A percentile compares a stretch with the other conserved stretches of the same genome.
Conservation (phyloP, 225 moss, liverwort and hornwort species). For the Pseudoscleropodium purum region DNA sequence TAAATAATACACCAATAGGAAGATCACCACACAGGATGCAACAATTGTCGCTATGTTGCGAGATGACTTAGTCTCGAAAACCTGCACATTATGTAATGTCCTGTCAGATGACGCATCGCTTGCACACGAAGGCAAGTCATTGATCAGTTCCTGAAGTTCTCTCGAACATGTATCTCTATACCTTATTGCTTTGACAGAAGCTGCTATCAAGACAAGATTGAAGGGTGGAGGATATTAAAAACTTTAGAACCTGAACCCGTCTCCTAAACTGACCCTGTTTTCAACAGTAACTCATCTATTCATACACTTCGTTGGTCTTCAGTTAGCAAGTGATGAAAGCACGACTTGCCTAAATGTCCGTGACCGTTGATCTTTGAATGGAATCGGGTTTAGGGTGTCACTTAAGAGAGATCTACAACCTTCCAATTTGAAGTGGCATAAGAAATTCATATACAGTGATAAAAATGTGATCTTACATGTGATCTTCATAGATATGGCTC, state of each 20-base stretch:
- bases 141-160: background rate
- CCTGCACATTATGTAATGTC: slow-evolving; percentile 34
- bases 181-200: background rate
- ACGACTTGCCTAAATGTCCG: background rate
- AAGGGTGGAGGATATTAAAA: background rate
- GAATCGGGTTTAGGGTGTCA: background rate
- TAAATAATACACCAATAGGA: slow-evolving; percentile 37
- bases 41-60: slow-evolving; percentile 59
- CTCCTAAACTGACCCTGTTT: background rate
- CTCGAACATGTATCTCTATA: background rate
- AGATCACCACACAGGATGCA: slow-evolving; percentile 46
- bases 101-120: background rate
- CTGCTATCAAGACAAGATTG: background rate
- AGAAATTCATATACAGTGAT: background rate
- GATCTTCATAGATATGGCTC: background rate
- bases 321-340: background rate
- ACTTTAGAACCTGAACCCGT: background rate
- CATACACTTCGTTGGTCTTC: background rate
- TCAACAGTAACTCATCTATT: background rate
- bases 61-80: slow-evolving; percentile 78
- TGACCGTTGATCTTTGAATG: background rate
- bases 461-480: background rate
- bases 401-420: background rate
- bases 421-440: background rate
- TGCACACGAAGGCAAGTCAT: background rate